Percentiles rank a stretch among this genome's conserved stretches.
Evolutionary conservation across 176 grass and related monocot genomes (phyloP).

Genomic region (Zea luxurians): DNA sequence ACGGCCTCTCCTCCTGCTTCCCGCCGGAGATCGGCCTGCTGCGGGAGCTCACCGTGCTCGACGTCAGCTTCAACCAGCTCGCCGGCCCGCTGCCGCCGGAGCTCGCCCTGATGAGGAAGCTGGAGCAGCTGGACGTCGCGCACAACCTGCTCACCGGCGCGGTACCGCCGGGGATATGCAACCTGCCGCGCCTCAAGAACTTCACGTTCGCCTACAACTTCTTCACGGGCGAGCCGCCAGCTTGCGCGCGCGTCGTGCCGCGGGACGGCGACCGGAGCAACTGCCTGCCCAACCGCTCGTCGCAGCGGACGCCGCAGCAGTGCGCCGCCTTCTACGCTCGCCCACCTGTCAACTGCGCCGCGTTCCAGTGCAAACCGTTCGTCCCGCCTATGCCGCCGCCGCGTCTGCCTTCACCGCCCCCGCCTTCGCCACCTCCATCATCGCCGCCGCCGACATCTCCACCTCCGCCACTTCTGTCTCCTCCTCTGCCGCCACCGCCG

Average conservation of each 20-base stretch:
- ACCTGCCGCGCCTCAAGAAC: constrained; percentile 74
- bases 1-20: constrained; percentile 71
- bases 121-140: constrained; percentile 86
- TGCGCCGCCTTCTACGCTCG: constrained; percentile 64
- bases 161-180: constrained; percentile 69
- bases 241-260: constrained; percentile 63
- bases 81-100: constrained; percentile 63
- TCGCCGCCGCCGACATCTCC: neutral
- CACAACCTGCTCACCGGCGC: constrained; percentile 76
- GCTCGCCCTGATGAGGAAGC: constrained; percentile 58
- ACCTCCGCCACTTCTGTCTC: neutral
- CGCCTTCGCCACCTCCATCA: neutral
- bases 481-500: neutral
- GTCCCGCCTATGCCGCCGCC: constrained; percentile 56
- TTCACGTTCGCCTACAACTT: constrained; percentile 94
- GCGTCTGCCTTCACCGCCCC: constrained; percentile 29
- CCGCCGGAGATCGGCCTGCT: constrained; percentile 71
- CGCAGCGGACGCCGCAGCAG: constrained; percentile 60
- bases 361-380: constrained; percentile 84
- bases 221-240: constrained; percentile 77
- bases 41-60: constrained; percentile 74
- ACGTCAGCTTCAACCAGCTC: constrained; percentile 82
- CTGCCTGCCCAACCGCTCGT: constrained; percentile 60
- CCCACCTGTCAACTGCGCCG: constrained; percentile 58
- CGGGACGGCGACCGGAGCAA: constrained; percentile 54